A percentile compares a stretch with the other conserved stretches of the same genome.
phyloP scores from a whole-genome alignment of 169 alveolate genomes.

The Eimeria necatrix region DNA sequence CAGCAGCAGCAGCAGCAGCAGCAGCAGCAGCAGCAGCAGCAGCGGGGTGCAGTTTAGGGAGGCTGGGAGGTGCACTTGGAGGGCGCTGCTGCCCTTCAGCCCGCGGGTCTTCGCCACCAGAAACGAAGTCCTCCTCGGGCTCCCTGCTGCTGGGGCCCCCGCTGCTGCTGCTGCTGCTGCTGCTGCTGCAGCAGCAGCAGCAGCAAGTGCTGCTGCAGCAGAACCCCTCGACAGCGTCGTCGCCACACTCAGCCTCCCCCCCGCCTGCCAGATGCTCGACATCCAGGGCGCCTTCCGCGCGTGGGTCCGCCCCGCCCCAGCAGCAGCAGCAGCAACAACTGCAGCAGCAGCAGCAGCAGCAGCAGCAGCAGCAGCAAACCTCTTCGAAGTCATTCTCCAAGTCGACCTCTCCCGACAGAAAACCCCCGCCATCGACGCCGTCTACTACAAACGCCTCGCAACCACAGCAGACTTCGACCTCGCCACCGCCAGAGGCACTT shows the following conservation, averaged over 20 bases:
- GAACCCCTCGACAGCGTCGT: background rate
- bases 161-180: slow-evolving; percentile 35
- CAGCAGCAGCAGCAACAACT: background rate
- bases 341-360: slow-evolving; percentile 21
- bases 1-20: slow-evolving; percentile 31
- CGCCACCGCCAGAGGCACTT: background rate
- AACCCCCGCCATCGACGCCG: background rate
- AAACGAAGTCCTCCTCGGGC: background rate
- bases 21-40: background rate
- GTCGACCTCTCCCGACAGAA: background rate
- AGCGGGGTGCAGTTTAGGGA: slow-evolving; percentile 4
- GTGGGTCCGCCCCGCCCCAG: background rate
- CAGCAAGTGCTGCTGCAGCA: background rate
- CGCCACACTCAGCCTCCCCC: slow-evolving; percentile 29
- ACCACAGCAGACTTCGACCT: background rate
- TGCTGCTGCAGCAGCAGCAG: slow-evolving; percentile 14
- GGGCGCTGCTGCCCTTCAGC: background rate
- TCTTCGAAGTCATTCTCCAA: background rate
- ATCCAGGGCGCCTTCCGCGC: background rate
- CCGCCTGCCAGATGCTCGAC: slow-evolving; percentile 10
- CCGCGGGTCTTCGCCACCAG: slow-evolving; percentile 26
- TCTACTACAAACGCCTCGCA: background rate
- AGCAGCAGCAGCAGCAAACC: slow-evolving; percentile 45
- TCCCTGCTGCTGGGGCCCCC: background rate
- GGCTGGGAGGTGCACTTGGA: background rate